Evolutionary conservation across 2,329 filamentous ascomycete genomes (phyloP), one percentile per base, ranked within the genome.

Genomic region (Aspergillus cejpii): DNA sequence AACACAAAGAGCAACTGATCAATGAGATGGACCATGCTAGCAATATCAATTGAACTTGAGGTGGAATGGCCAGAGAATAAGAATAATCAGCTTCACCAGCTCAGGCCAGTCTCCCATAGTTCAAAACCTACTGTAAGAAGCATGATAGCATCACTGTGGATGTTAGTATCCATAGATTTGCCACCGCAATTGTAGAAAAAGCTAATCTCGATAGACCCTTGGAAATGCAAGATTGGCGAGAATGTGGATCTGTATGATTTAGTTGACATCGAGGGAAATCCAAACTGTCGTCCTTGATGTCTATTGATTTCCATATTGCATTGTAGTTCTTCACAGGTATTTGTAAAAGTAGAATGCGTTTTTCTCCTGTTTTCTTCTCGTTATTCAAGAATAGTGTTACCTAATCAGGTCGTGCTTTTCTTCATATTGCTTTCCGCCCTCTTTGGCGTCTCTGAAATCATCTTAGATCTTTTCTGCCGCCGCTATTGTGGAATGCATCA

Each of bases 401-500:
- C 17, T 5, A 15, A 34, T 3, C 2, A 34, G 17, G 10, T 34
- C 10, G 15, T 37, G 15, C 8, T 12, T 43, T 37, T 43, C 17
- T 39, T n/a, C 11, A 15, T 40, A 28, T 44, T 46, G 37, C 7
- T 34, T 39, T 41, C 39, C 10, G n/a, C n/a, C n/a, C n/a, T n/a
- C n/a, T n/a, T n/a, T n/a, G n/a, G n/a, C n/a, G n/a, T n/a, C 28
- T n/a, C 21, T 39, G 20, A 19, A 28, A 28, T 26, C 27, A 39
- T 36, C 24, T 43, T 26, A 41, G 8, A 21, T 39, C 34, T 37
- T 34, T 41, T 19, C 29, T 26, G 11, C 14, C n/a, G 19, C 15
- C 24, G 23, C 37, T 20, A 10, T 37, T 23, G 10, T 7, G 14
- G 15, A 33, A 48, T 43, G 43, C 43, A 39, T 44, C 37, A 48